Base-by-base conservation (phyloP, 495 filamentous ascomycete genomes). In the Rostrohypoxylon terebratum region DNA sequence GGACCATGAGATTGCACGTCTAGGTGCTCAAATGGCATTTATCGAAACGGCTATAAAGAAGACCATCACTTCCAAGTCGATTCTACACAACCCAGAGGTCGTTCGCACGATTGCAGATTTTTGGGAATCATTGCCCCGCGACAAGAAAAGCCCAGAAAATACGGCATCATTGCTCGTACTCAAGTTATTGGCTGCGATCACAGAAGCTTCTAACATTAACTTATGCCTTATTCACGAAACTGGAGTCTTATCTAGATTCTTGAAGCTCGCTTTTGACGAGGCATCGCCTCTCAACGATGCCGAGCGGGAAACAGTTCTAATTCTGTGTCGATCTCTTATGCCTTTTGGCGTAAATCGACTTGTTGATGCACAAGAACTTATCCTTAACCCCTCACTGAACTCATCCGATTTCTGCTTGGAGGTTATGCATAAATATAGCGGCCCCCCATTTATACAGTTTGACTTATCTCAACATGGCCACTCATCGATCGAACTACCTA, bases 381-480 rank as follows among this genome's bases (percentile, higher is more conserved):
- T 96, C 73, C 86, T 87, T 21, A 84, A 87, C 61, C 83, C 85
- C 11, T 91, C 89, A 45, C 76, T 88, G 10, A 77, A 84, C 31
- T 87, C 90, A 13, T 88, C 91, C 34, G 85, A 89, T 42, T 94
- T 97, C 70, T 90, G 97, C 38, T 83, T 95, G 16, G 83, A 87
- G 66, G 89, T 90, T 60, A 87, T 96, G 62, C 88, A 90, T 73
- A 83, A 83, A 53, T 93, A 94, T 54, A 88, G 89, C 63, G 85
- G 87, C 18, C 93, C 96, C 33, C 87, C 94, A 3, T 93, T 92
- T 73, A 90, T 99, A 75, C 93, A 98, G 74, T 98, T 99, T 80
- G 96, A 99, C 81, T 83, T 98, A 55, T 96, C 93, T 3, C 81
- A 92, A 21, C 85, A 96, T 81, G 96, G 96, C 5, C 96, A 90